Conservation (phyloP, 164 flowering plant genomes). For the Echeveria elegans region DNA sequence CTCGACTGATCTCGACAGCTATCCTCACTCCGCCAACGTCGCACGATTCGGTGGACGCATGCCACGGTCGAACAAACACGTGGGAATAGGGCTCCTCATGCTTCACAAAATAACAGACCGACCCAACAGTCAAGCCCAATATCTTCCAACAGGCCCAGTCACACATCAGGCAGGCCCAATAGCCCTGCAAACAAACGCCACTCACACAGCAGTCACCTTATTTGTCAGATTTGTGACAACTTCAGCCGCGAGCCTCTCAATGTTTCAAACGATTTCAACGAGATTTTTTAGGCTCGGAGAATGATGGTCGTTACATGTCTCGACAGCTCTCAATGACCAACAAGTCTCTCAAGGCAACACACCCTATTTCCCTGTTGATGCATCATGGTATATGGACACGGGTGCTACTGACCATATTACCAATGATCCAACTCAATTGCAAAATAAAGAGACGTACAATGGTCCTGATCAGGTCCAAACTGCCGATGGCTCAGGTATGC, state of each 20-base stretch:
- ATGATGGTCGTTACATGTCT: not conserved
- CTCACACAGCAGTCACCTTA: not conserved
- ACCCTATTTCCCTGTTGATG: not conserved
- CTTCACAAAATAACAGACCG: no score
- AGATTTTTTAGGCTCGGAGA: not conserved
- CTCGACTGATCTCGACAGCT: not conserved
- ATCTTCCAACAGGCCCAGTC: no score
- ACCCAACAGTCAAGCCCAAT: no score
- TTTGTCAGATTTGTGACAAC: not conserved
- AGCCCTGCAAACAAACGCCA: no score
- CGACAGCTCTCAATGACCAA: not conserved
- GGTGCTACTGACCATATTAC: not conserved
- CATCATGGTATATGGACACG: not conserved
- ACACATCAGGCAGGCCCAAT: no score
- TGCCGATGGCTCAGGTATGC: not conserved
- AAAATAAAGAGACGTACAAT: not conserved
- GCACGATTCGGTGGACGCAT: no score
- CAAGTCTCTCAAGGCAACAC: not conserved
- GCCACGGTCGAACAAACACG: no score
- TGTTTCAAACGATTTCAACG: not conserved
- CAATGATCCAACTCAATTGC: not conserved
- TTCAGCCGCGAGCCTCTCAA: not conserved
- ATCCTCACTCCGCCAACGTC: not conserved
- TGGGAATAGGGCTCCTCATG: no score
- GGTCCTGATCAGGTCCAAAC: not conserved